Base-by-base conservation (phyloP, 257 asterid genomes). In the Nicotiana attenuata region DNA sequence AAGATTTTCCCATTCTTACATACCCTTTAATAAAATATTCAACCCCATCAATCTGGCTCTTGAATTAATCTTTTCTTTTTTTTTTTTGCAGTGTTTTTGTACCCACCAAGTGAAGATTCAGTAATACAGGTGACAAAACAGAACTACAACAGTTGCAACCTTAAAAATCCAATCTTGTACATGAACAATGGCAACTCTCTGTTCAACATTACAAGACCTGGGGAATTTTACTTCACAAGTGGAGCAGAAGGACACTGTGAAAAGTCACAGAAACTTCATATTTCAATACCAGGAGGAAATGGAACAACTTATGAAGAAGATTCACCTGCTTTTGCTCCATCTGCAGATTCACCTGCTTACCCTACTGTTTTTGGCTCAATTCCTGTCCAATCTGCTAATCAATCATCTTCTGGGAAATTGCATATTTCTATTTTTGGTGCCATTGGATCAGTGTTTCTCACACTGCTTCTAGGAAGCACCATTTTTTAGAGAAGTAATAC, bases 61-160 rank as follows among this genome's bases (percentile, higher is more conserved):
- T 65, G 79, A 31, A 14, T 60, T 53, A 11, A 1, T 5, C 41
- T 20, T 5, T 20, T n/a, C n/a, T n/a, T 5, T 7, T 55, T 3
- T 22, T 5, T 61, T 50, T 47, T 7, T 88, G 89, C 96, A 96
- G 99, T 94, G 84, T 96, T 96, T 87, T 87, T 96, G 88, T 94
- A 92, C 88, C 99, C 99, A 7, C 99, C 99, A 8, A 96, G 98
- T 83, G 90, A 93, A 85, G 99, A 96, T 82, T 94, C 99, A 9
- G 90, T 94, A 71, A 88, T 94, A 86, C 98, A 91, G 64, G 97
- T 96, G 26, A 90, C 92, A 8, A 79, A 85, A 28, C 89, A 86
- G 24, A 81, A 94, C 16, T 96, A 83, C 92, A 81, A 83, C 16
- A 82, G 81, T 87, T 96, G 99, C 90, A 86, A 91, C 90, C 78